Evolutionary conservation across 805 yeast species (phyloP).

Genomic region (Candida sonorensis): DNA sequence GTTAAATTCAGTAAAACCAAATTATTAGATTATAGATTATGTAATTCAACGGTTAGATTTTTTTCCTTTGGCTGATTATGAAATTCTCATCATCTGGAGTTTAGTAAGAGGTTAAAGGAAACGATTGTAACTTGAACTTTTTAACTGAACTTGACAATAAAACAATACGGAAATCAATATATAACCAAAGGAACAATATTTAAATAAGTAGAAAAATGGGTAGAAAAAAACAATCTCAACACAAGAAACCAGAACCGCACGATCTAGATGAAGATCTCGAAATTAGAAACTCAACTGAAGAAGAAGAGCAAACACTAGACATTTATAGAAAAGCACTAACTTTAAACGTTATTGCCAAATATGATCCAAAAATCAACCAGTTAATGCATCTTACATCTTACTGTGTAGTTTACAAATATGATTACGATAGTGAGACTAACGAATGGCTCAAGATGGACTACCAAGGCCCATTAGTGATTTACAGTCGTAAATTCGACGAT

Average conservation of each 20-base stretch:
- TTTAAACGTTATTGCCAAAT: constrained; percentile 69
- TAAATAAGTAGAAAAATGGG: too few species aligned
- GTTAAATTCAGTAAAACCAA: too few species aligned
- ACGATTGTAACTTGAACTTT: too few species aligned
- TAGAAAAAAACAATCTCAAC: too few species aligned
- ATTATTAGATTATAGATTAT: too few species aligned
- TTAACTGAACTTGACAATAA: too few species aligned
- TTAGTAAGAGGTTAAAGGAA: too few species aligned
- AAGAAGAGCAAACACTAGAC: constrained; percentile 45
- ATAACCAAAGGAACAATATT: too few species aligned
- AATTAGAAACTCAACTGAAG: constrained; percentile 32
- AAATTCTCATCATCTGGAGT: not conserved
- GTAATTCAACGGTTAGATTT: too few species aligned
- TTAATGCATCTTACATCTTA: constrained; percentile 64
- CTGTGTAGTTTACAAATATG: constrained; percentile 63
- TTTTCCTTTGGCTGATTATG: too few species aligned
- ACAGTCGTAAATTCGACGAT: constrained; percentile 27
- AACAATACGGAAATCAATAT: too few species aligned
- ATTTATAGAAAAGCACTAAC: constrained; percentile 63
- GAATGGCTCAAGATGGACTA: constrained; percentile 69
- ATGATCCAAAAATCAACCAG: constrained; percentile 67
- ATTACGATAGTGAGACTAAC: constrained; percentile 39
- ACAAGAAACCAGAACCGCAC: constrained; percentile 1
- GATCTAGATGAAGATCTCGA: constrained; percentile 13
- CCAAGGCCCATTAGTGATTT: constrained; percentile 65